Conservation (phyloP, 1,284 basidiomycete genomes). For the Rhodotorula sp. region DNA sequence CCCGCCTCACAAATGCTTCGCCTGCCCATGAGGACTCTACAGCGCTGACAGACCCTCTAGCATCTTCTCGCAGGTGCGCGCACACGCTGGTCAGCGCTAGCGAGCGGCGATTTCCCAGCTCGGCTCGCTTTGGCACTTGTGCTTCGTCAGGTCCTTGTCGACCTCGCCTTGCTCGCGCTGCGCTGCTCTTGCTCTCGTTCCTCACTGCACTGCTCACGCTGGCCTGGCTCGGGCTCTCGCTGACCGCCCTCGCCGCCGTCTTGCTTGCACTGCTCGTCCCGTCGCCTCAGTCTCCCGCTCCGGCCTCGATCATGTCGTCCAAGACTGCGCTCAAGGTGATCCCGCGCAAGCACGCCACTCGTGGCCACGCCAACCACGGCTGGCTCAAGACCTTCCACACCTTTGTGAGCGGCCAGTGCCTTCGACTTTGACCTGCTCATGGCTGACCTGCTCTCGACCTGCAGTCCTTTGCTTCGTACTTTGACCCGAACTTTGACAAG, state of each 20-base stretch:
- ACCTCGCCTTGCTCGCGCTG: not conserved
- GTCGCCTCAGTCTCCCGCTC: not conserved
- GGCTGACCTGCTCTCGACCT: not conserved
- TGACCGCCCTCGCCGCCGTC: constrained; percentile 1
- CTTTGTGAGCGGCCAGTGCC: constrained; percentile 11
- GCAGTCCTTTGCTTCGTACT: constrained; percentile 31
- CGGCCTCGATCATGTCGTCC: not conserved
- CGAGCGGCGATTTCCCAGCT: too few relatives aligned
- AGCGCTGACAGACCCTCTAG: too few relatives aligned
- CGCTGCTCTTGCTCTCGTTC: not conserved
- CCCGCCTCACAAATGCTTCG: too few relatives aligned
- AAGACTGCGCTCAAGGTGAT: constrained; percentile 37
- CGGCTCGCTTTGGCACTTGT: not conserved
- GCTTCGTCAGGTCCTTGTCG: not conserved
- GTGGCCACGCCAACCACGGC: constrained; percentile 77
- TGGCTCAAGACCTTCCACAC: constrained; percentile 68
- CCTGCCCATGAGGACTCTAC: too few relatives aligned
- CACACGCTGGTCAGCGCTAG: too few relatives aligned
- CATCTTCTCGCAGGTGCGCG: too few relatives aligned
- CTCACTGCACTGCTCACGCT: not conserved
- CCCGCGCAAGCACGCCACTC: constrained; percentile 42
- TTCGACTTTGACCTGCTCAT: not conserved
- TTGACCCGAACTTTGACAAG: constrained; percentile 19
- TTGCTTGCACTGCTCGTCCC: not conserved
- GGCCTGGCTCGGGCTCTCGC: not conserved